Evolutionary conservation across 1,284 basidiomycete species (phyloP).

Genomic region (Pterula multifida): DNA sequence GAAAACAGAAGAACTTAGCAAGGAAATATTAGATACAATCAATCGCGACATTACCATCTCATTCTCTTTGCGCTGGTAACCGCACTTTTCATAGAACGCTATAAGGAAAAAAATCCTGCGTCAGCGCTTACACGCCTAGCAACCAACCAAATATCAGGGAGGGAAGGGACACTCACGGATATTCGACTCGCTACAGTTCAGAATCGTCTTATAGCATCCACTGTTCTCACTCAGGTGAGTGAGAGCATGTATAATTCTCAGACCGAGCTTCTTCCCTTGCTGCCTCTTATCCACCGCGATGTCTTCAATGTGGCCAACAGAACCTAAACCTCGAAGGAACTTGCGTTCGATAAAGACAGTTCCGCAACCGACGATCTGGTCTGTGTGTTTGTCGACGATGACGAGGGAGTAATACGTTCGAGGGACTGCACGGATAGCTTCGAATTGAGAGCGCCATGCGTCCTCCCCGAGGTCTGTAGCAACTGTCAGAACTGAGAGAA

Average conservation of each 20-base stretch:
- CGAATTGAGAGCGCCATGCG: slow-evolving; percentile 62
- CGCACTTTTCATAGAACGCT: slow-evolving; percentile 98
- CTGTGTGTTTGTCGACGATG: slow-evolving; percentile 63
- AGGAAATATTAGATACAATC: background rate
- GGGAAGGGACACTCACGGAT: slow-evolving; percentile 54
- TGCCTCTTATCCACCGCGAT: slow-evolving; percentile 83
- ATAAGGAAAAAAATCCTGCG: slow-evolving; percentile 12
- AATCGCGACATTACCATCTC: slow-evolving; percentile 67
- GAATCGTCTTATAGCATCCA: slow-evolving; percentile 91
- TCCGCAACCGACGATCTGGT: slow-evolving; percentile 79
- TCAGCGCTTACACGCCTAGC: slow-evolving; percentile 6
- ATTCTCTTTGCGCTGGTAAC: slow-evolving; percentile 77
- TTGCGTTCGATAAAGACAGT: slow-evolving; percentile 86
- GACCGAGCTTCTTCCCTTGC: slow-evolving; percentile 86
- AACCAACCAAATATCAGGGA: slow-evolving; percentile 8
- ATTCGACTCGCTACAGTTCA: slow-evolving; percentile 89
- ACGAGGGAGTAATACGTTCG: slow-evolving; percentile 80
- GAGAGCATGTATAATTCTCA: slow-evolving; percentile 79
- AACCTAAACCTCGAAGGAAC: slow-evolving; percentile 74
- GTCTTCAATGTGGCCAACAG: slow-evolving; percentile 94
- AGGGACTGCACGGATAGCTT: slow-evolving; percentile 28
- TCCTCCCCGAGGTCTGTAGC: slow-evolving; percentile 67
- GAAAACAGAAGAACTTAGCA: background rate
- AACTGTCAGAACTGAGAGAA: slow-evolving; percentile 72
- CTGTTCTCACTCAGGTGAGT: slow-evolving; percentile 65